Conservation (phyloP, 805 yeast species). For the Komagataella phaffii region DNA sequence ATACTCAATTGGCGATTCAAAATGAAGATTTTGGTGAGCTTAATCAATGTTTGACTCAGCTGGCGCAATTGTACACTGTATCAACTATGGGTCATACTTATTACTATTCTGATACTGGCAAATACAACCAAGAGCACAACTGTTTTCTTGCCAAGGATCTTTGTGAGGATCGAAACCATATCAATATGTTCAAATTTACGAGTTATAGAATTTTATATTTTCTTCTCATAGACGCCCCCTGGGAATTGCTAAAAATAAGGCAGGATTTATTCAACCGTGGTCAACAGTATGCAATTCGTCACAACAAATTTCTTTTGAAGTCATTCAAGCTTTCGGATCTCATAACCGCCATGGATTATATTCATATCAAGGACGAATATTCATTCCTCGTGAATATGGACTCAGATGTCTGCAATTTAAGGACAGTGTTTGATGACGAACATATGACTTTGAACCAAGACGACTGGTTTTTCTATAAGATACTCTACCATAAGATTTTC, state of each 20-base stretch:
- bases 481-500: conserved; percentile 37
- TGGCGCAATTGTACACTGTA: conserved; percentile 44
- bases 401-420: conserved; percentile 5
- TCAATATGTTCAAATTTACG: conserved; percentile 46
- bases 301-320: background rate
- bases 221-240: conserved; percentile 54
- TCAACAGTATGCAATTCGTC: background rate
- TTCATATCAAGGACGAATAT: conserved; percentile 25
- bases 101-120: conserved; percentile 9
- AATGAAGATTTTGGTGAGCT: conserved; percentile 84
- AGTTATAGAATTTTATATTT: conserved; percentile 65
- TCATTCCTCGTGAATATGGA: conserved; percentile 1
- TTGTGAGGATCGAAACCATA: conserved; percentile 3
- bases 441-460: conserved; percentile 8
- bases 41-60: conserved; percentile 85
- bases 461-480: conserved; percentile 11
- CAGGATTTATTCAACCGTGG: conserved; percentile 6
- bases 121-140: conserved; percentile 18
- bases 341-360: conserved; percentile 15
- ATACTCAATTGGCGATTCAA: conserved; percentile 77
- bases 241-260: conserved; percentile 36
- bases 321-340: conserved; percentile 3
- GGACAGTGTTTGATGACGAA: conserved; percentile 14
- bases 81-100: background rate
- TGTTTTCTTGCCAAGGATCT: background rate